phyloP scores from a whole-genome alignment of 139 green algal genomes.

The Chlamydomonas sp. region DNA sequence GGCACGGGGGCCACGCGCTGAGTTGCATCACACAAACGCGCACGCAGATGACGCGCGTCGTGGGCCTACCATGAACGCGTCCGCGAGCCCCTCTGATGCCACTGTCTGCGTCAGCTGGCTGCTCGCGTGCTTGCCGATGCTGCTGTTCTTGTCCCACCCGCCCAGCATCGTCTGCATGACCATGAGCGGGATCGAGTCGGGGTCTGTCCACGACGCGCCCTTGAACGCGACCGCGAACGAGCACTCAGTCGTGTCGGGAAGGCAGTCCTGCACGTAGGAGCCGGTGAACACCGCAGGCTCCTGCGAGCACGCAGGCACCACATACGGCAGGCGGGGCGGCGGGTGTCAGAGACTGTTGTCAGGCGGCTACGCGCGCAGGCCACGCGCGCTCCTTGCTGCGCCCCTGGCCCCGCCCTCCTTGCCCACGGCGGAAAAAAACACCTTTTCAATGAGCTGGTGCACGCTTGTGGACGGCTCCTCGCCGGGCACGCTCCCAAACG shows the following conservation, averaged over 20 bases:
- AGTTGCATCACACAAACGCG: too few relatives aligned
- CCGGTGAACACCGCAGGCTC: conserved; percentile 90
- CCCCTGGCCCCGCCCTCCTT: too few relatives aligned
- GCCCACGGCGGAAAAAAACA: too few relatives aligned
- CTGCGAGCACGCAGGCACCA: too few relatives aligned
- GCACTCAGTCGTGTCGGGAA: conserved; percentile 75
- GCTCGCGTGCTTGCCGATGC: conserved; percentile 39
- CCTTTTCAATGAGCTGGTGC: conserved; percentile 36
- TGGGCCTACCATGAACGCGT: conserved; percentile 89
- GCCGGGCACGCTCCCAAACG: conserved; percentile 48
- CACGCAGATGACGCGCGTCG: too few relatives aligned
- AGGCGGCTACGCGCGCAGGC: too few relatives aligned
- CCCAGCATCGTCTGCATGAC: conserved; percentile 91
- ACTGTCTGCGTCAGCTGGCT: conserved; percentile 77
- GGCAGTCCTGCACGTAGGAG: conserved; percentile 85
- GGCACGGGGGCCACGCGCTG: too few relatives aligned
- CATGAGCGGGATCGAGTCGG: conserved; percentile 94
- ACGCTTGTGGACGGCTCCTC: conserved; percentile 40
- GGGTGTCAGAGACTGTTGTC: too few relatives aligned
- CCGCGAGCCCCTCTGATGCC: conserved; percentile 72
- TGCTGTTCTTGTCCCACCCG: conserved; percentile 62
- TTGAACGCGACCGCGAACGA: conserved; percentile 89
- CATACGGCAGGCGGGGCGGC: too few relatives aligned
- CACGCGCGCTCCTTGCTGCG: too few relatives aligned
- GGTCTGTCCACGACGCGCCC: conserved; percentile 86